A percentile compares a stretch with the other conserved stretches of the same genome.
Conservation (phyloP, 2,329 filamentous ascomycete species). For the Xylariales sp. region DNA sequence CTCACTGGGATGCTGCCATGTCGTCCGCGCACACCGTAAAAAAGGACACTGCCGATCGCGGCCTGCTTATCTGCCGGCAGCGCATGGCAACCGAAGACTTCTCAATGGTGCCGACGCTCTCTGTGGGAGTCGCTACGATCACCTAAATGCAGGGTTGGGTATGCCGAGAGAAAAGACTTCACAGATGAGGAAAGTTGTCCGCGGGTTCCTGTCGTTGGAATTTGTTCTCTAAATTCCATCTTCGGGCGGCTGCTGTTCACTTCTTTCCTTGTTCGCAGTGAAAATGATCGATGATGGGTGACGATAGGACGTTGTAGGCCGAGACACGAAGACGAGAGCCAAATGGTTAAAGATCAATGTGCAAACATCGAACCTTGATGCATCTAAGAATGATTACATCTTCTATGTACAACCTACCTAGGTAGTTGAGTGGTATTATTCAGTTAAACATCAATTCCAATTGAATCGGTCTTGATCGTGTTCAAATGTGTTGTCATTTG, state of each 20-base stretch:
- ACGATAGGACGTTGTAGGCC: background rate
- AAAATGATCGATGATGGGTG: background rate
- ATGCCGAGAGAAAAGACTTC: background rate
- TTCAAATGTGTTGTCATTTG: too few relatives aligned
- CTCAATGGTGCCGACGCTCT: background rate
- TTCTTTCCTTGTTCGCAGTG: background rate
- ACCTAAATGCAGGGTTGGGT: conserved; percentile 4
- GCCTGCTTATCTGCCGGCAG: background rate
- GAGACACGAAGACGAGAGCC: too few relatives aligned
- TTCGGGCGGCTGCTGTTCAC: background rate
- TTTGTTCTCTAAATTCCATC: background rate
- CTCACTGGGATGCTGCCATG: background rate
- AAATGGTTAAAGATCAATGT: too few relatives aligned
- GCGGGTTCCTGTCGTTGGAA: background rate
- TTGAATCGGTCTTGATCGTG: too few relatives aligned
- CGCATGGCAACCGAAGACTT: background rate
- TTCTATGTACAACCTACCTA: too few relatives aligned
- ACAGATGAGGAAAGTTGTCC: background rate
- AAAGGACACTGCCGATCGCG: background rate
- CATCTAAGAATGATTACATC: too few relatives aligned
- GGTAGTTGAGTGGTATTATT: too few relatives aligned
- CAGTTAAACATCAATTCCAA: too few relatives aligned
- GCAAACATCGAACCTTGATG: too few relatives aligned
- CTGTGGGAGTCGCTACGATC: background rate
- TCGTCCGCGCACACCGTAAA: background rate